phyloP scores from a whole-genome alignment of 257 asterid genomes.

The Nicotiana noctiflora region DNA sequence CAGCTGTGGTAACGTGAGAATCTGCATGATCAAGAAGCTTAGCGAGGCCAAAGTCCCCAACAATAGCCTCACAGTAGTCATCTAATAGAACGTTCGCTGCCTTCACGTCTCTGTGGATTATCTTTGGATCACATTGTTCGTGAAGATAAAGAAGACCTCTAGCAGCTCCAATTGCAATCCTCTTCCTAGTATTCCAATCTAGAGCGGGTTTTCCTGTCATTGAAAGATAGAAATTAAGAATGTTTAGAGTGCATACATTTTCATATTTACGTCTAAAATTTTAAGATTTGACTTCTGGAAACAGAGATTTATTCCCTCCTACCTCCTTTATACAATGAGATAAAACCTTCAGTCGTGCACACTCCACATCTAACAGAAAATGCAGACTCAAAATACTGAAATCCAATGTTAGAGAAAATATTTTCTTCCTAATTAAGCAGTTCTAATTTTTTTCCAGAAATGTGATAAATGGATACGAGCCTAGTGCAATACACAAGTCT shows the following conservation, averaged over 20 bases:
- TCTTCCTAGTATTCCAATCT: constrained; percentile 83
- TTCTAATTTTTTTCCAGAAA: background rate
- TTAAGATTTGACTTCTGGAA: background rate
- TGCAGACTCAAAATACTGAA: no score
- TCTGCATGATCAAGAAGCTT: no score
- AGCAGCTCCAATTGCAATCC: constrained; percentile 86
- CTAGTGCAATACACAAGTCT: background rate
- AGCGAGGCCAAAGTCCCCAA: no score
- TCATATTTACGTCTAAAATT: background rate
- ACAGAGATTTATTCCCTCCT: background rate
- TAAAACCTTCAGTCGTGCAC: no score
- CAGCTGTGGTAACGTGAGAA: no score
- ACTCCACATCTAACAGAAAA: background rate
- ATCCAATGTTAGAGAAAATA: background rate
- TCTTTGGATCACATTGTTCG: no score
- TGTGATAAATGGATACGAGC: background rate
- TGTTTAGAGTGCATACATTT: background rate
- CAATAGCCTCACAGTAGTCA: no score
- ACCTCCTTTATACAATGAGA: no score
- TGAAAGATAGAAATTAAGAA: background rate
- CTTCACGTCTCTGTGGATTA: no score
- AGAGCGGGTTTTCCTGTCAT: constrained; percentile 65
- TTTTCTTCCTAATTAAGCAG: background rate
- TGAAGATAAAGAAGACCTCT: constrained; percentile 86
- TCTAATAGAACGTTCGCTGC: no score